These are phyloP conservation scores for Scleroderma bovista DNA, from an alignment of 768 basidiomycete species.

Conservation along the genomic window DNA sequence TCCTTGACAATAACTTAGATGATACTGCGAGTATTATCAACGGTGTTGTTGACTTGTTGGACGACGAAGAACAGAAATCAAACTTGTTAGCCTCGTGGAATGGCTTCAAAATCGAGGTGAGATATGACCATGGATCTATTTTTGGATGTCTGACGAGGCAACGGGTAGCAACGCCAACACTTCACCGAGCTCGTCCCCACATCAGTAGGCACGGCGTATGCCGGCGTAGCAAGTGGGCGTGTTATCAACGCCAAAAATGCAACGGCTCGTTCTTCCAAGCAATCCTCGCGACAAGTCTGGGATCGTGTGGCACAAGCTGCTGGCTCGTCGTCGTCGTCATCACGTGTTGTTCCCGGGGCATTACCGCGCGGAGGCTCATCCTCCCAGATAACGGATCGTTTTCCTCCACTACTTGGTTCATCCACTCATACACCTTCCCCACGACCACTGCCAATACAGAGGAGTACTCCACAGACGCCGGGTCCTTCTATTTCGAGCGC, in stretches of 20 bases:
- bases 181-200: conserved; percentile 73
- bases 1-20: conserved; percentile 63
- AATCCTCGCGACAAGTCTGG: conserved; percentile 66
- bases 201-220: conserved; percentile 58
- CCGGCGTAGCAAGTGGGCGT: conserved; percentile 75
- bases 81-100: conserved; percentile 76
- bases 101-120: conserved; percentile 82
- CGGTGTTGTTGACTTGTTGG: conserved; percentile 68
- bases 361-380: conserved; percentile 8
- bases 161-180: conserved; percentile 69
- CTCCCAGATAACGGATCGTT: conserved; percentile 23
- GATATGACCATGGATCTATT: conserved; percentile 37
- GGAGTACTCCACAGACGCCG: conserved; percentile 33
- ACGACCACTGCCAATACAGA: conserved; percentile 37
- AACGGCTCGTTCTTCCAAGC: conserved; percentile 52
- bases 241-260: conserved; percentile 81
- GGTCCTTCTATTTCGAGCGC: conserved; percentile 46
- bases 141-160: not conserved
- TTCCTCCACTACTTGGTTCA: conserved; percentile 24
- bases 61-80: conserved; percentile 79
- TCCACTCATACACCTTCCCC: conserved; percentile 13
- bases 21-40: conserved; percentile 71
- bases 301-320: conserved; percentile 87
- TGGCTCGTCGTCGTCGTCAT: conserved; percentile 35
- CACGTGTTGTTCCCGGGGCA: conserved; percentile 21